These are phyloP conservation scores for Talaromyces wortmannii DNA, from an alignment of 495 filamentous ascomycete species.

Conservation along the genomic window DNA sequence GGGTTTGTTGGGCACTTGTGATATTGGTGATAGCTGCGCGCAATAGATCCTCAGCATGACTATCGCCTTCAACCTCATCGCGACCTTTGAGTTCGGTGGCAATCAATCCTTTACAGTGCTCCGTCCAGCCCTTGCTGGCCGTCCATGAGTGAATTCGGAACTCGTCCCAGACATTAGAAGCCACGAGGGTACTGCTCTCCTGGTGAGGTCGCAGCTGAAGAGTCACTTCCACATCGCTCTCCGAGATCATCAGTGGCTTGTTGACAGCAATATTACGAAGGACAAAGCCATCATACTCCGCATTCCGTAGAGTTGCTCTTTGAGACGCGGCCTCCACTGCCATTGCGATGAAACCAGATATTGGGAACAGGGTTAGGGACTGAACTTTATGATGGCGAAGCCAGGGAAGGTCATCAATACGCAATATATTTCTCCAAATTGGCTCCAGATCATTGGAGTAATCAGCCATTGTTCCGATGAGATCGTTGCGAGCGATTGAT, in stretches of 20 bases:
- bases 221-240: constrained; percentile 24
- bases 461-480: constrained; percentile 20
- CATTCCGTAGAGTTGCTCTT: not conserved
- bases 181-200: constrained; percentile 12
- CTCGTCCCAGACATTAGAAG: constrained; percentile 33
- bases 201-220: constrained; percentile 14
- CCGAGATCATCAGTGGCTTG: constrained; percentile 30
- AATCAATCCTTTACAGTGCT: constrained; percentile 19
- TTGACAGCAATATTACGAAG: constrained; percentile 30
- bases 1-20: too few species aligned
- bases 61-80: too few species aligned
- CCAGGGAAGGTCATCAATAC: constrained; percentile 24
- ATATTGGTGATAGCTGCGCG: too few species aligned
- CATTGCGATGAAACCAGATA: constrained; percentile 48
- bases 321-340: constrained; percentile 41
- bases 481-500: constrained; percentile 16
- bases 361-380: constrained; percentile 42
- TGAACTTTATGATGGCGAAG: constrained; percentile 27
- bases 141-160: constrained; percentile 32
- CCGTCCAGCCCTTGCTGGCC: constrained; percentile 25
- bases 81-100: too few species aligned
- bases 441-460: constrained; percentile 18
- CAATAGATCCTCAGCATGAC: too few species aligned
- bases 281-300: not conserved
- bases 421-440: constrained; percentile 24